A percentile compares a stretch with the other conserved stretches of the same genome.
Evolutionary conservation across 2,329 filamentous ascomycete genomes (phyloP).

Genomic region (Penicillium sp.): DNA sequence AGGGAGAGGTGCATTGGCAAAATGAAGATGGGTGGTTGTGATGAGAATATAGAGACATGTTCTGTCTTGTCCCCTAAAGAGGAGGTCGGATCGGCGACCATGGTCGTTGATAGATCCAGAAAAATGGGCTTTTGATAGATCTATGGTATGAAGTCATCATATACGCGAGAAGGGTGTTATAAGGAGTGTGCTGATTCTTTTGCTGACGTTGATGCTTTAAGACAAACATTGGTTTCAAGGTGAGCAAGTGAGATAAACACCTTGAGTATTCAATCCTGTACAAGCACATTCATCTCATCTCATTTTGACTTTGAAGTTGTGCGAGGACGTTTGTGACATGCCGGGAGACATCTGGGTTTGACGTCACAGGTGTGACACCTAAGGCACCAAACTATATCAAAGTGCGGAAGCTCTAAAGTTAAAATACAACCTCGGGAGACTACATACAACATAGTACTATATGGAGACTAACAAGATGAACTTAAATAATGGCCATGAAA

Average conservation of each 20-base stretch:
- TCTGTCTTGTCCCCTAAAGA: not conserved
- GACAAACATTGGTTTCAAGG: not conserved
- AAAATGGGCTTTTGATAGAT: not conserved
- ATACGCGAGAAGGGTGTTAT: not conserved
- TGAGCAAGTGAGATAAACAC: not conserved
- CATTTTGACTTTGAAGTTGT: not conserved
- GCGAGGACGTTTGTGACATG: not conserved
- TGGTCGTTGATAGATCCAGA: not conserved
- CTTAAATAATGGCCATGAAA: not conserved
- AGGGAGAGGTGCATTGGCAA: conserved; percentile 67
- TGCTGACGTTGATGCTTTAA: not conserved
- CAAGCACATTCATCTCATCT: not conserved
- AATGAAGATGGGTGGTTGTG: conserved; percentile 67
- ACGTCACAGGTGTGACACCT: not conserved
- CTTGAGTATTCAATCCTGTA: not conserved
- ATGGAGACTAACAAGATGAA: not conserved
- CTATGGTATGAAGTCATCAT: not conserved
- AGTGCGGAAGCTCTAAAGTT: not conserved
- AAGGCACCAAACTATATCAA: not conserved
- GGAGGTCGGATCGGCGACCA: not conserved
- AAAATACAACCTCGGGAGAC: not conserved
- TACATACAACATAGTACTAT: not conserved
- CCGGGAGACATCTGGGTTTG: not conserved
- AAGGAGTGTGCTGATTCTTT: not conserved
- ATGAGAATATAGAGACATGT: conserved; percentile 32